Base-by-base conservation (phyloP, 305 asterid species). In the Fraxinus floribunda region DNA sequence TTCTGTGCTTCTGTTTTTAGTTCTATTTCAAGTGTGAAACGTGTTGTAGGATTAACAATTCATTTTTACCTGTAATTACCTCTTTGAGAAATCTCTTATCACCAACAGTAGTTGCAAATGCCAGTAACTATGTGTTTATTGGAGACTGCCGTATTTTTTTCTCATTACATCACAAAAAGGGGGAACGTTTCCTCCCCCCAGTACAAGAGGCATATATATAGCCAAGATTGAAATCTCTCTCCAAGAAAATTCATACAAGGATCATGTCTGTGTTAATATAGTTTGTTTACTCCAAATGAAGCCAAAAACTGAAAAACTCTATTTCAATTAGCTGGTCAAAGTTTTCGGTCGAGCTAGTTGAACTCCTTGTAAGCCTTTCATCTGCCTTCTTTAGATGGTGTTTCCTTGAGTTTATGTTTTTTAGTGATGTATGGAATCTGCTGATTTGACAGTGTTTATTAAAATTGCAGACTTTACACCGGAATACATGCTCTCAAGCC, bases 401-500 rank as follows among this genome's bases (percentile, higher is more conserved):
- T 44, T 44, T 44, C 52, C 52, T 44, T 44, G 5, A 16, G 52
- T 44, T 44, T 10, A 10, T 44, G 52, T 2, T 11, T 44, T 44
- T 11, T 44, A 44, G 55, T 11, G 5, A 44, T 44, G 52, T 11
- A 11, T 44, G 55, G 60, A 16, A 49, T 49, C 60, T 49, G 62
- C 62, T 15, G 62, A 15, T 49, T 49, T 49, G 62, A 49, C 62
- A 15, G 62, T 16, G 62, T 49, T 15, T 16, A 49, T 49, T 49
- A 16, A 79, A 66, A 57, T 70, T 79, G 81, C 90, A 94, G 99
- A 90, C 90, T 95, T 49, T 91, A 85, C 90, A 94, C 98, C 1
- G 93, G 94, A 76, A 91, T 95, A 78, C 99, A 95, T 77, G 99
- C 98, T 5, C 84, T 90, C 35, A 36, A 36, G 39, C 39, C 97